Evolutionary conservation across 805 yeast genomes (phyloP).

Genomic region (Schwanniomyces occidentalis): DNA sequence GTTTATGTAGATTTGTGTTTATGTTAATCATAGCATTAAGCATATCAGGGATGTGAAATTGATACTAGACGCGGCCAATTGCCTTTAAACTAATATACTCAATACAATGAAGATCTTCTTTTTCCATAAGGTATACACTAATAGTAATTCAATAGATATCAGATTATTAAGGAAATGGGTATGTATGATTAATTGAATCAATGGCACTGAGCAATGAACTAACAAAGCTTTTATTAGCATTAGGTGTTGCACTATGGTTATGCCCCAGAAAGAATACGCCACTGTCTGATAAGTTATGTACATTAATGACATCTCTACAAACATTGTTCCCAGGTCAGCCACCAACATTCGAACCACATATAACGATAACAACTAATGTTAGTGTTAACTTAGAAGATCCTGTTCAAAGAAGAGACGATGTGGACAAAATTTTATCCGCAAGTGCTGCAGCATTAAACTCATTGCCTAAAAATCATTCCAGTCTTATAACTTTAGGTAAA

Average conservation of each 20-base stretch:
- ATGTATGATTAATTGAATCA: too few species aligned
- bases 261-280: conserved; percentile 61
- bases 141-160: neutral
- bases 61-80: neutral
- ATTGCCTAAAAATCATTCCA: conserved; percentile 40
- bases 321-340: conserved; percentile 72
- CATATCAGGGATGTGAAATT: too few species aligned
- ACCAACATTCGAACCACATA: conserved; percentile 70
- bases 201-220: too few species aligned
- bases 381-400: conserved; percentile 38
- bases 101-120: neutral
- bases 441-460: conserved; percentile 55
- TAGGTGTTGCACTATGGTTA: conserved; percentile 70
- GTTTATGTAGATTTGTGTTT: too few species aligned
- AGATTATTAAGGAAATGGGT: conserved; percentile 11
- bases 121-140: neutral
- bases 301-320: conserved; percentile 62
- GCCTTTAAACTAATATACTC: neutral
- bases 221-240: conserved; percentile 9
- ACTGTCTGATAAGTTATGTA: conserved; percentile 54
- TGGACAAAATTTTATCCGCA: conserved; percentile 56
- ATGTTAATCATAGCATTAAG: too few species aligned
- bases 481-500: conserved; percentile 42
- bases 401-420: conserved; percentile 50
- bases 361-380: conserved; percentile 70